Conservation (phyloP, 805 yeast species). For the Starmerella apis region DNA sequence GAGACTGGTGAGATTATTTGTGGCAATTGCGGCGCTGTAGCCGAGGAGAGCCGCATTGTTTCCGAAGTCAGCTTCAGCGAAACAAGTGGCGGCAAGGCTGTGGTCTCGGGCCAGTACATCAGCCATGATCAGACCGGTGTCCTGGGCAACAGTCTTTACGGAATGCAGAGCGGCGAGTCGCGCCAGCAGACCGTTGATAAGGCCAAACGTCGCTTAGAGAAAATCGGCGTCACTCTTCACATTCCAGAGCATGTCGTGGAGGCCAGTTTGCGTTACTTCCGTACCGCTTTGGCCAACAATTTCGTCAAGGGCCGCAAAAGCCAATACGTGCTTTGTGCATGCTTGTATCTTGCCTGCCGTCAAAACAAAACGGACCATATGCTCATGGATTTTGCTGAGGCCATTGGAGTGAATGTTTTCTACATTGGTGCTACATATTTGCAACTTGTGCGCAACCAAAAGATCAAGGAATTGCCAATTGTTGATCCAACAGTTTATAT, state of each 20-base stretch:
- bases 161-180: constrained; percentile 45
- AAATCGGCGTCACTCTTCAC: constrained; percentile 64
- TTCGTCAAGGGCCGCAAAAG: constrained; percentile 97
- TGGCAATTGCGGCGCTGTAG: constrained; percentile 71
- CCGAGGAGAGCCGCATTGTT: constrained; percentile 87
- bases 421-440: constrained; percentile 93
- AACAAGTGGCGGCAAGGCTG: constrained; percentile 84
- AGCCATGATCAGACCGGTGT: constrained; percentile 73
- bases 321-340: constrained; percentile 89
- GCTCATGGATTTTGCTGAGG: constrained; percentile 88
- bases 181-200: constrained; percentile 81
- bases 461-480: constrained; percentile 65
- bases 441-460: constrained; percentile 78
- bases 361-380: constrained; percentile 84
- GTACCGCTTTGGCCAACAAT: constrained; percentile 70
- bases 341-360: constrained; percentile 90
- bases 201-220: constrained; percentile 67
- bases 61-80: constrained; percentile 94
- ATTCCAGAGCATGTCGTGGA: constrained; percentile 81
- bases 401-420: constrained; percentile 81
- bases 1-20: constrained; percentile 55
- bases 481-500: constrained; percentile 92
- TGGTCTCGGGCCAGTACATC: constrained; percentile 88
- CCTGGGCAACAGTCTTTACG: constrained; percentile 50
- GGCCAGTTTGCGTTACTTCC: constrained; percentile 82